Percentiles rank a stretch among this genome's conserved stretches.
phyloP scores from a whole-genome alignment of 768 basidiomycete species.

The Russula sp. region DNA sequence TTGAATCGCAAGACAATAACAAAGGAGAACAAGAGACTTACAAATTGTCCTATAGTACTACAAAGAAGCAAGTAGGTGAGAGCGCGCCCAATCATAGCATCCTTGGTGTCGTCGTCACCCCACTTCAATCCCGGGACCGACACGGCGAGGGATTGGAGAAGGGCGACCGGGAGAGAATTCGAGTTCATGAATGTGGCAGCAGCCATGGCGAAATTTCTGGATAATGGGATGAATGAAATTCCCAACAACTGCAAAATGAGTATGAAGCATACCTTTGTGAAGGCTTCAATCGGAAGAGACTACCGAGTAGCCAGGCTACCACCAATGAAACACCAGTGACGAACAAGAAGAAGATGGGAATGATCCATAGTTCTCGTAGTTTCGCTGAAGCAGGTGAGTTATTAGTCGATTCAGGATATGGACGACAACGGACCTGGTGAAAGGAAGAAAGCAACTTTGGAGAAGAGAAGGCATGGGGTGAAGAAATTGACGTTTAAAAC shows the following conservation, averaged over 20 bases:
- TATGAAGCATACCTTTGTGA: conserved; percentile 62
- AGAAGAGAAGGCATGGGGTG: conserved; percentile 82
- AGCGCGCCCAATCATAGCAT: conserved; percentile 89
- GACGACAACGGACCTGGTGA: conserved; percentile 48
- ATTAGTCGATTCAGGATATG: neutral
- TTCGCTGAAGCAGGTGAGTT: conserved; percentile 43
- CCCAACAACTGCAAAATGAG: too few relatives aligned
- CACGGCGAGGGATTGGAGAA: conserved; percentile 85
- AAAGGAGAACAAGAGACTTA: conserved; percentile 33
- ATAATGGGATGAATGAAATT: conserved; percentile 4
- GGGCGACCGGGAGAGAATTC: conserved; percentile 89
- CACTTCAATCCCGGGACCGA: conserved; percentile 81
- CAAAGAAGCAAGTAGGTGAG: conserved; percentile 88
- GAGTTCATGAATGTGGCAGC: conserved; percentile 91
- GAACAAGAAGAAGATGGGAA: conserved; percentile 78
- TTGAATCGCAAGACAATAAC: neutral
- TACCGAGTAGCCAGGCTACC: conserved; percentile 59
- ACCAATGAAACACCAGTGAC: conserved; percentile 67
- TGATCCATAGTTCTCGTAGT: conserved; percentile 75
- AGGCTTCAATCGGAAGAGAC: conserved; percentile 55
- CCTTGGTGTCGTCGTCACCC: conserved; percentile 70
- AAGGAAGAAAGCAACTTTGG: conserved; percentile 87
- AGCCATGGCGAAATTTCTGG: conserved; percentile 71
- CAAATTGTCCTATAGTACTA: conserved; percentile 93
- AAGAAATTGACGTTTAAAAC: conserved; percentile 84